Conservation (phyloP, 2,329 filamentous ascomycete species). For the Trichothecium sympodiale region DNA sequence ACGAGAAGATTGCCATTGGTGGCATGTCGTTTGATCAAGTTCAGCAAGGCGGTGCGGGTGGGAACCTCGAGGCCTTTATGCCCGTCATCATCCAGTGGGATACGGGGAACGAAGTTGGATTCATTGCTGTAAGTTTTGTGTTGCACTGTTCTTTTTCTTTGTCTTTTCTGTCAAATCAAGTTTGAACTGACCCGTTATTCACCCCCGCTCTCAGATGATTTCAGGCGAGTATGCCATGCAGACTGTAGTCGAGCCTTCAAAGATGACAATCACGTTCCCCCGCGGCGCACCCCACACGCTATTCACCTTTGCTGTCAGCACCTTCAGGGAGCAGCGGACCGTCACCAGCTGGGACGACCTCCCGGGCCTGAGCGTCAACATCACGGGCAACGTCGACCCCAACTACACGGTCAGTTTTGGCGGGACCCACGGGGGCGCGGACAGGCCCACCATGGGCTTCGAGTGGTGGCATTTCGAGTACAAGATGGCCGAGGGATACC, state of each 20-base stretch:
- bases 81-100: slow-evolving; percentile 51
- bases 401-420: slow-evolving; percentile 29
- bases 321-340: slow-evolving; percentile 29
- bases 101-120: slow-evolving; percentile 22
- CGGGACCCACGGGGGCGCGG: slow-evolving; percentile 14
- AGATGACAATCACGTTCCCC: slow-evolving; percentile 42
- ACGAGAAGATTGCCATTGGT: slow-evolving; percentile 45
- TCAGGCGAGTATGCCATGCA: slow-evolving; percentile 28
- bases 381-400: slow-evolving; percentile 31
- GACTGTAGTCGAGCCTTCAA: slow-evolving; percentile 26
- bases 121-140: slow-evolving; percentile 13
- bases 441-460: slow-evolving; percentile 22
- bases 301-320: slow-evolving; percentile 39
- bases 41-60: slow-evolving; percentile 40
- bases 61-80: slow-evolving; percentile 35
- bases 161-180: no score
- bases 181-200: not conserved
- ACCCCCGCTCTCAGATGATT: slow-evolving; percentile 15
- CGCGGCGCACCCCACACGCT: slow-evolving; percentile 33
- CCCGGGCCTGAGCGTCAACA: slow-evolving; percentile 31
- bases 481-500: slow-evolving; percentile 19
- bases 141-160: not conserved
- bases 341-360: slow-evolving; percentile 35
- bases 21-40: slow-evolving; percentile 46
- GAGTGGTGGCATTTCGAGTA: slow-evolving; percentile 37